Conservation (phyloP, 169 alveolate genomes). For the Plasmodium gaboni region DNA sequence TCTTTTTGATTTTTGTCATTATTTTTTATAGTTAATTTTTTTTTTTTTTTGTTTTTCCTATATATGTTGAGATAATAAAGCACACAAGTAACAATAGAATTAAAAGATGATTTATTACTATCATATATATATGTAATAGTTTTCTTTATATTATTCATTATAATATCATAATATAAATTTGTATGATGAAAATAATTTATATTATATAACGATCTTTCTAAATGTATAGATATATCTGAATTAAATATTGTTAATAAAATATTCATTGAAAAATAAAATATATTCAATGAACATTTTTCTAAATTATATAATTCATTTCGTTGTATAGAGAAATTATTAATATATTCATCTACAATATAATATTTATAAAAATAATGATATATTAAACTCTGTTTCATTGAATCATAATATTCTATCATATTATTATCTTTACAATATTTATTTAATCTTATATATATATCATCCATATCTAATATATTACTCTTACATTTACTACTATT, state of each 20-base stretch:
- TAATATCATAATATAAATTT: conserved; percentile 44
- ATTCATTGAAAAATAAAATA: conserved; percentile 64
- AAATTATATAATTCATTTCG: conserved; percentile 36
- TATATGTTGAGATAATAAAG: conserved; percentile 34
- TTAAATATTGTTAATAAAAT: conserved; percentile 51
- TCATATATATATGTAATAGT: conserved; percentile 9
- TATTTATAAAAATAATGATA: conserved; percentile 52
- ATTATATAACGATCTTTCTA: conserved; percentile 30
- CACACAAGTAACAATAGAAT: conserved; percentile 45
- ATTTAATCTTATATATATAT: conserved; percentile 17
- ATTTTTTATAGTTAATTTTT: neutral
- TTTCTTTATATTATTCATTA: conserved; percentile 35
- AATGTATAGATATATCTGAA: conserved; percentile 62
- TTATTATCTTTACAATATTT: conserved; percentile 52
- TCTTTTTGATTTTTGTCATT: neutral
- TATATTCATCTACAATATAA: conserved; percentile 28
- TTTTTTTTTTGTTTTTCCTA: conserved; percentile 10
- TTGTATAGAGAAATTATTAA: conserved; percentile 9
- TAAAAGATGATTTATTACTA: conserved; percentile 47
- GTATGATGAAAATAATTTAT: conserved; percentile 25
- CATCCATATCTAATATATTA: conserved; percentile 21
- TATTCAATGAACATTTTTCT: conserved; percentile 46
- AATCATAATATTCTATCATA: conserved; percentile 14
- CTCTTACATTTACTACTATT: conserved; percentile 23
- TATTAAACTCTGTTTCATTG: conserved; percentile 23